Evolutionary conservation across 306 rosid species (phyloP).

Genomic region (Inga leiocalycina): DNA sequence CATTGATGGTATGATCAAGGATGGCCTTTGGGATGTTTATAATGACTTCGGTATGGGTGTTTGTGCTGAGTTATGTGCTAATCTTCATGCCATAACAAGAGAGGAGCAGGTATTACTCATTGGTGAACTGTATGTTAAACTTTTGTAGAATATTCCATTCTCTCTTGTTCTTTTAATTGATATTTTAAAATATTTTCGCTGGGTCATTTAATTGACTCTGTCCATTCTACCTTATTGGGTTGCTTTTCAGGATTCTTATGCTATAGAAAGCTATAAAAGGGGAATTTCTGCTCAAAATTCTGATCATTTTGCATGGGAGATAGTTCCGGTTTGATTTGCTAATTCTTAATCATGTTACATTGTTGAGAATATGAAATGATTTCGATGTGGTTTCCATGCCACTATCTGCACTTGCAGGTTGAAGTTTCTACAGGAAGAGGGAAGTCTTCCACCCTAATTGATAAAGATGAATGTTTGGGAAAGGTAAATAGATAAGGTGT

Average conservation of each 20-base stretch:
- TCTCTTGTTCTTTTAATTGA: constrained; percentile 3
- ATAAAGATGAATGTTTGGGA: constrained; percentile 84
- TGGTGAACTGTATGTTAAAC: constrained; percentile 8
- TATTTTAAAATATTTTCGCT: constrained; percentile 7
- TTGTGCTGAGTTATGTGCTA: constrained; percentile 91
- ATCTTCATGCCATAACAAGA: constrained; percentile 63
- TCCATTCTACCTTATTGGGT: constrained; percentile 12
- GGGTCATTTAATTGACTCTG: constrained; percentile 13
- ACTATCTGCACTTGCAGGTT: constrained; percentile 58
- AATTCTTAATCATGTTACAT: constrained; percentile 19
- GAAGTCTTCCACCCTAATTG: constrained; percentile 59
- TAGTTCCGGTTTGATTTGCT: constrained; percentile 67
- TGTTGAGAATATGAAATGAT: constrained; percentile 8
- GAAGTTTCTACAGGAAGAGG: constrained; percentile 72
- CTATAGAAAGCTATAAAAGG: constrained; percentile 80
- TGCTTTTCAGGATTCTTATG: constrained; percentile 71
- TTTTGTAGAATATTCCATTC: background rate
- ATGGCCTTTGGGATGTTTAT: constrained; percentile 97
- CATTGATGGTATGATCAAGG: constrained; percentile 90
- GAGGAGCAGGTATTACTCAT: constrained; percentile 77
- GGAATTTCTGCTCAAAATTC: constrained; percentile 77
- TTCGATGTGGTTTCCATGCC: constrained; percentile 30
- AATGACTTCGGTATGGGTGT: constrained; percentile 87
- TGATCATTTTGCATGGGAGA: constrained; percentile 86
- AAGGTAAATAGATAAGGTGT: constrained; percentile 52